phyloP scores from a whole-genome alignment of 225 moss, liverwort and hornwort genomes.

The Marchantia polymorpha region DNA sequence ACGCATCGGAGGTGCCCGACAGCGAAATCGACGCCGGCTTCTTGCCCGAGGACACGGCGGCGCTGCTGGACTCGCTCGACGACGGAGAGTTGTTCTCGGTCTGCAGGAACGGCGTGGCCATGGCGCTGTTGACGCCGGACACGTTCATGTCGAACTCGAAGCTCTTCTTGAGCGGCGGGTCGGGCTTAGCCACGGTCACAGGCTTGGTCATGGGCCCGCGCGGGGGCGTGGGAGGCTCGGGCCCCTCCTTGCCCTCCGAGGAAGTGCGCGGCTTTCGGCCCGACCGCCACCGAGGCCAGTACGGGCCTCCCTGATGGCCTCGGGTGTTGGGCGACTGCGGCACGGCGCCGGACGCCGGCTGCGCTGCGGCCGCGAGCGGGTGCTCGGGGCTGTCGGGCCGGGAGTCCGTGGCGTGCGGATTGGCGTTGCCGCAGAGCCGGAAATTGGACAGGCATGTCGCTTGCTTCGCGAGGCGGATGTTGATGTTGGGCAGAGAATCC shows the following conservation, averaged over 20 bases:
- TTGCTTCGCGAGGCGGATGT: constrained; percentile 36
- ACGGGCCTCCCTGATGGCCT: constrained; percentile 27
- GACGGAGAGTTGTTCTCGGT: constrained; percentile 3
- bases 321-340: constrained; percentile 23
- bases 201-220: neutral
- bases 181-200: constrained; percentile 1
- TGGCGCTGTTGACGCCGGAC: constrained; percentile 1
- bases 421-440: constrained; percentile 37
- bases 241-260: constrained; percentile 21
- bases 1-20: neutral
- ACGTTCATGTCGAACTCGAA: constrained; percentile 36
- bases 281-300: constrained; percentile 43
- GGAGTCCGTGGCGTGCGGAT: constrained; percentile 43
- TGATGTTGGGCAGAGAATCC: constrained; percentile 25
- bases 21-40: neutral
- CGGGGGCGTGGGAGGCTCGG: constrained; percentile 10
- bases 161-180: constrained; percentile 19
- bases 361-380: constrained; percentile 2
- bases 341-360: constrained; percentile 11
- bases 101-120: constrained; percentile 25
- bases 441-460: constrained; percentile 46
- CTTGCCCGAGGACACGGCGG: neutral
- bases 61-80: constrained; percentile 14
- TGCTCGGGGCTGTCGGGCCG: constrained; percentile 46
- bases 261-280: constrained; percentile 27